These are phyloP conservation scores for Russula lepida DNA, from an alignment of 768 basidiomycete genomes.

Conservation along the genomic window DNA sequence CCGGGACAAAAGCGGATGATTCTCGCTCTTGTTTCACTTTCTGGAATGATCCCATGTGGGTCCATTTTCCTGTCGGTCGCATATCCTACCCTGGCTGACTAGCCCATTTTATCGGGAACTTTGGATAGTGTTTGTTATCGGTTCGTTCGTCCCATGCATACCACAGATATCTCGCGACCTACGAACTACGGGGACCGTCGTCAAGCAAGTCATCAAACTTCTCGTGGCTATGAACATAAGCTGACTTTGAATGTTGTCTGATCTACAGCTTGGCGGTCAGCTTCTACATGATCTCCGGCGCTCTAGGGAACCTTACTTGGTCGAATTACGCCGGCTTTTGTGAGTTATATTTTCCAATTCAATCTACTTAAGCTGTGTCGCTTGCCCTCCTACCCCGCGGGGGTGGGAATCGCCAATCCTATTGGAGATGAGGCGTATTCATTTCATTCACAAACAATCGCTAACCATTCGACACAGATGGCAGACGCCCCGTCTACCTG, in stretches of 20 bases:
- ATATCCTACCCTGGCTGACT: background rate
- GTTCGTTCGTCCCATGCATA: conserved; percentile 66
- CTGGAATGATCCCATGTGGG: conserved; percentile 57
- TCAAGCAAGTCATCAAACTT: conserved; percentile 38
- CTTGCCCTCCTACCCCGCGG: background rate
- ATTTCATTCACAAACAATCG: background rate
- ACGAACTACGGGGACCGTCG: conserved; percentile 42
- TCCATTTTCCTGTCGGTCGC: conserved; percentile 5
- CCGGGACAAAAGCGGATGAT: conserved; percentile 43
- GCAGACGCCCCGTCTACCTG: conserved; percentile 54
- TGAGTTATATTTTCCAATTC: background rate
- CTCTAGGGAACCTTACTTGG: conserved; percentile 12
- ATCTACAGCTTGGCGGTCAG: conserved; percentile 7
- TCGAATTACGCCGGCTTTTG: conserved; percentile 11
- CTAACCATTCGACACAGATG: conserved; percentile 38
- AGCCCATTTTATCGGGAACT: background rate
- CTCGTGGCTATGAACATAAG: background rate
- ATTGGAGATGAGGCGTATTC: background rate
- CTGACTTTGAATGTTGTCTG: background rate
- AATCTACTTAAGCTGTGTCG: background rate
- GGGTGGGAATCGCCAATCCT: background rate
- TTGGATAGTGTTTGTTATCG: conserved; percentile 52
- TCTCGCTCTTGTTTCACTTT: conserved; percentile 47
- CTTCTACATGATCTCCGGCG: conserved; percentile 6
- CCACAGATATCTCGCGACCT: conserved; percentile 65